These are phyloP conservation scores for Boletus vinaceobasis DNA, from an alignment of 768 basidiomycete species.

Conservation along the genomic window DNA sequence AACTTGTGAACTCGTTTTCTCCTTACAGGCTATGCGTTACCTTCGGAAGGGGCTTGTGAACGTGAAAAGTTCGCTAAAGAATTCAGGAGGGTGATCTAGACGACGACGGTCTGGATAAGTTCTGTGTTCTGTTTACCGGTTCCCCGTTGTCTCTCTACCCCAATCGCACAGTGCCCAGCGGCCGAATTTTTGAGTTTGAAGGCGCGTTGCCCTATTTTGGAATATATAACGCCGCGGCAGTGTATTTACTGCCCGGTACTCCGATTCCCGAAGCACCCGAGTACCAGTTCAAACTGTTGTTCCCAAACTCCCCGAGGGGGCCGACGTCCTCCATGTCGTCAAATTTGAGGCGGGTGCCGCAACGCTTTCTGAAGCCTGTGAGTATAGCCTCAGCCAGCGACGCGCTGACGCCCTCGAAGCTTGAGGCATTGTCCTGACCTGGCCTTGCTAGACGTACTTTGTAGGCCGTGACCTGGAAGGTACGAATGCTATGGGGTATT, in stretches of 20 bases:
- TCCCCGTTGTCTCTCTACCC: not conserved
- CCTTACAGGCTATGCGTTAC: conserved; percentile 89
- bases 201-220: too few species aligned
- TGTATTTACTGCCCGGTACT: too few species aligned
- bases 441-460: conserved; percentile 39
- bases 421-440: conserved; percentile 9
- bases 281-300: not conserved
- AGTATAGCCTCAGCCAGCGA: conserved; percentile 21
- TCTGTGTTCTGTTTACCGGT: too few species aligned
- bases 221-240: too few species aligned
- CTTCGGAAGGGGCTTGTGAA: conserved; percentile 91
- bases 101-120: conserved; percentile 52
- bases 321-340: conserved; percentile 23
- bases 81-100: conserved; percentile 83
- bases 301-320: not conserved
- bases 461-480: conserved; percentile 63
- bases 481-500: conserved; percentile 20
- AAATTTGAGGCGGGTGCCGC: conserved; percentile 37
- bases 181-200: not conserved
- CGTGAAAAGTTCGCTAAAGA: conserved; percentile 92
- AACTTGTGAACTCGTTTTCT: not conserved
- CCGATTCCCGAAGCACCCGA: not conserved
- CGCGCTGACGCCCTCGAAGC: not conserved
- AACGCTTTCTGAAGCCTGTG: conserved; percentile 43
- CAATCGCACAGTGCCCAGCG: not conserved